Conservation (phyloP, 805 yeast species). For the Debaryomyces prosopidis region DNA sequence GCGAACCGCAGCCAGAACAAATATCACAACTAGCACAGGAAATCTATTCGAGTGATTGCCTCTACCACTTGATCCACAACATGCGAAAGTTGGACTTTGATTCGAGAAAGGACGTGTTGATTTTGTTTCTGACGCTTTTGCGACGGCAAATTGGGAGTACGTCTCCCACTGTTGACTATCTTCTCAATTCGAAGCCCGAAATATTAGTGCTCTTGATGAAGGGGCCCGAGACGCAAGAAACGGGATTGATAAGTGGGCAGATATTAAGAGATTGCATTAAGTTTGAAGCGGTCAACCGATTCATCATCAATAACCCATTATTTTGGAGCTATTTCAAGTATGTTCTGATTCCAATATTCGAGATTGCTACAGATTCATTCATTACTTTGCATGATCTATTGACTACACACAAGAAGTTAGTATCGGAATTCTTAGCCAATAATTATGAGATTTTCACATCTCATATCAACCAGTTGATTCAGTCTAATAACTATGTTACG, state of each 20-base stretch:
- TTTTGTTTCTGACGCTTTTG: conserved; percentile 71
- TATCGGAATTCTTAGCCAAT: conserved; percentile 64
- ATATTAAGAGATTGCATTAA: conserved; percentile 85
- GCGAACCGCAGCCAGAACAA: conserved; percentile 68
- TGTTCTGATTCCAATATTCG: conserved; percentile 76
- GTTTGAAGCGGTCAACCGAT: conserved; percentile 66
- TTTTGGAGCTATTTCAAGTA: conserved; percentile 86
- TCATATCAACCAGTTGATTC: conserved; percentile 67
- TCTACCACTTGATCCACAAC: conserved; percentile 59
- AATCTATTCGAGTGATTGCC: conserved; percentile 68
- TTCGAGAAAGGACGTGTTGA: conserved; percentile 78
- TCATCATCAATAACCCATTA: conserved; percentile 56
- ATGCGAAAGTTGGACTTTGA: conserved; percentile 81
- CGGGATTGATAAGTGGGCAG: conserved; percentile 71
- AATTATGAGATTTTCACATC: conserved; percentile 60
- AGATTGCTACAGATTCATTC: conserved; percentile 87
- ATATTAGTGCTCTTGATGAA: conserved; percentile 61
- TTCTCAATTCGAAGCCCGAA: conserved; percentile 60
- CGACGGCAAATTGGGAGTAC: conserved; percentile 75
- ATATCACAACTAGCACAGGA: conserved; percentile 78
- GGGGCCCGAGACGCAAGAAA: conserved; percentile 74
- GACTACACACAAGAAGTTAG: conserved; percentile 66
- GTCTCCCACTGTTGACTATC: conserved; percentile 85
- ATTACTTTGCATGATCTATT: conserved; percentile 71
- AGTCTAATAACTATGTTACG: conserved; percentile 83